A percentile compares a stretch with the other conserved stretches of the same genome.
These are phyloP conservation scores for Metschnikowia arizonensis DNA, from an alignment of 805 yeast species.

Conservation along the genomic window DNA sequence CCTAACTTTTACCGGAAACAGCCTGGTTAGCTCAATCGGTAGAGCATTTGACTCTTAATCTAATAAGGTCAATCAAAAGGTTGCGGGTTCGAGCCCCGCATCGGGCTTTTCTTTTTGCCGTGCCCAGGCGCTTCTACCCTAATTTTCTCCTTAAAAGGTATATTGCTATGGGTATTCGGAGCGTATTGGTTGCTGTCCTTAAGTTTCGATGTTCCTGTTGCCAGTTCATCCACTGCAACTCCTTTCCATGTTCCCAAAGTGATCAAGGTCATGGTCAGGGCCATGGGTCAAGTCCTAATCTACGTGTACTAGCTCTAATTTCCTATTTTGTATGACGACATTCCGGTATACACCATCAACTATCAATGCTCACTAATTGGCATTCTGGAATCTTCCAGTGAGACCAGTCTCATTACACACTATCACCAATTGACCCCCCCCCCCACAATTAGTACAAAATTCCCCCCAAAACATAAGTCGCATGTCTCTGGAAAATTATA, in stretches of 20 bases:
- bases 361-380: not conserved
- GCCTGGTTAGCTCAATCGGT: conserved; percentile 25
- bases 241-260: too few relatives aligned
- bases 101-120: conserved; percentile 18
- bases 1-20: too few relatives aligned
- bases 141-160: too few relatives aligned
- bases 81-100: conserved; percentile 27
- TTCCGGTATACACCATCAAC: not conserved
- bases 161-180: too few relatives aligned
- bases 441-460: not conserved
- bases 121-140: not conserved
- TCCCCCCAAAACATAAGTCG: not conserved
- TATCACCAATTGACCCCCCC: not conserved
- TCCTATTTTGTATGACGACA: not conserved
- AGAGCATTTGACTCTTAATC: conserved; percentile 24
- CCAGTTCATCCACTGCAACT: too few relatives aligned
- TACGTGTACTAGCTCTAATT: not conserved
- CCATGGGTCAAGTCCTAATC: too few relatives aligned
- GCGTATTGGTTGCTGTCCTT: too few relatives aligned
- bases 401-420: not conserved
- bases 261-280: too few relatives aligned
- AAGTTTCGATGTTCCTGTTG: too few relatives aligned
- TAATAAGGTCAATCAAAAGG: conserved; percentile 23
- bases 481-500: not conserved
- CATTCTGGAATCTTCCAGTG: conserved; percentile 3